Conservation (phyloP, 2,329 filamentous ascomycete genomes). For the Annulohypoxylon truncatum region DNA sequence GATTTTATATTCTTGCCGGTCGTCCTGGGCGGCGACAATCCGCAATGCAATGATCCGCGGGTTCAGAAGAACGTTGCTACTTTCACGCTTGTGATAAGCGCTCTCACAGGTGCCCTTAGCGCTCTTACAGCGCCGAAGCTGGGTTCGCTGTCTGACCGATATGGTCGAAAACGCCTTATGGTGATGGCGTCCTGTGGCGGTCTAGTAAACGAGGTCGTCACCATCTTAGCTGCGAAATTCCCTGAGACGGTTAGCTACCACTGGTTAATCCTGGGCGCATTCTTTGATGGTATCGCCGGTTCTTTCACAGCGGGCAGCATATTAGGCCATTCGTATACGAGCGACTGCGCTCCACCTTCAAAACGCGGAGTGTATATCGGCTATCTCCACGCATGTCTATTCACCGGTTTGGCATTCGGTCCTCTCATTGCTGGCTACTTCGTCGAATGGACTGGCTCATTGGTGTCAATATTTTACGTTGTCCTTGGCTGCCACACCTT, state of each 20-base stretch:
- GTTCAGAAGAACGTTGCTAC: slow-evolving; percentile 81
- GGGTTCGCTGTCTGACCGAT: slow-evolving; percentile 86
- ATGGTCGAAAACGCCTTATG: slow-evolving; percentile 81
- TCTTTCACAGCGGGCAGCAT: slow-evolving; percentile 87
- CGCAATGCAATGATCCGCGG: slow-evolving; percentile 82
- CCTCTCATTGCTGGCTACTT: slow-evolving; percentile 85
- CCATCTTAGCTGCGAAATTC: slow-evolving; percentile 80
- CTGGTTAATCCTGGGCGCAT: slow-evolving; percentile 80
- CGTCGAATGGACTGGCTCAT: slow-evolving; percentile 78
- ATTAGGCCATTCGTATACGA: slow-evolving; percentile 85
- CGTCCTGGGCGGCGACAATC: slow-evolving; percentile 75
- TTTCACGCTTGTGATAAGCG: slow-evolving; percentile 80
- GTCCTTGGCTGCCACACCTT: slow-evolving; percentile 76
- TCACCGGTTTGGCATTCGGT: slow-evolving; percentile 87
- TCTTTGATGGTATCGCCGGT: slow-evolving; percentile 85
- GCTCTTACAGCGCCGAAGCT: slow-evolving; percentile 85
- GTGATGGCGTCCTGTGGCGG: slow-evolving; percentile 79
- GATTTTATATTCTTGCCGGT: slow-evolving; percentile 71
- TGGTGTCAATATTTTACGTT: slow-evolving; percentile 87
- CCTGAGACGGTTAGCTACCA: slow-evolving; percentile 79
- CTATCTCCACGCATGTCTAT: slow-evolving; percentile 89
- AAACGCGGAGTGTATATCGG: slow-evolving; percentile 86
- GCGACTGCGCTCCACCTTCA: slow-evolving; percentile 86
- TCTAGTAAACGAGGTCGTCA: slow-evolving; percentile 78
- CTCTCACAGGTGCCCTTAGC: slow-evolving; percentile 80